Base-by-base conservation (phyloP, 164 flowering plant genomes). In the Aristolochia fimbriata region DNA sequence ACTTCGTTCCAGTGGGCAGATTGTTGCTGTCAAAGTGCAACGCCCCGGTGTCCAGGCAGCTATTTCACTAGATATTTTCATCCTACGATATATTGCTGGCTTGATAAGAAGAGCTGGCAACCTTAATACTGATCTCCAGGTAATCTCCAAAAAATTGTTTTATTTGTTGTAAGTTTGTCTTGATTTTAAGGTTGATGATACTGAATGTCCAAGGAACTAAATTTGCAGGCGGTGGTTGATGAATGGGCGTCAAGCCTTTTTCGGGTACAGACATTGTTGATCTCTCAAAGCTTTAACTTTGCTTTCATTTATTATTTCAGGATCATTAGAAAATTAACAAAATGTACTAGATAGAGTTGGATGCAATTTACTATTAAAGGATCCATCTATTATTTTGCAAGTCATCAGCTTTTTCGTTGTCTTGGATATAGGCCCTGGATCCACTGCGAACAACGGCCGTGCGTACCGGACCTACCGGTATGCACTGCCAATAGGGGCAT, bases 171-270 rank as follows among this genome's bases (percentile, higher is more conserved):
- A 14, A 59, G 12, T 21, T 3, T 57, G 2, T 31, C 31, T 30
- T 21, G 23, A 41, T 46, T 50, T 64, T 30, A 43, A 59, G 58
- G 37, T 41, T 14, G 31, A 15, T 65, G 62, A 27, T 59, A 62
- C 31, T 70, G 62, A 61, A 37, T 27, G 41, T 17, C 17, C 22
- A 20, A 12, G 33, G 55, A 65, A 55, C 60, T 64, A 47, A 15
- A 58, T 61, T 64, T 76, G 70, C 86, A 93, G 99, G 97, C 91
- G 11, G 86, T 93, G 57, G 83, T 90, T 73, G 97, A 90, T 76
- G 99, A 93, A 77, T 93, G 99, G 99, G 99, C 97, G 60, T 77
- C 95, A 62, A 93, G 99, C 71, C 94, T 93, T 61, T 93, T 90
- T 63, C 91, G 91, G 93, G 99, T 93, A 83, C 62, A 57, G 1